Evolutionary conservation across 441 rosid genomes (phyloP), one percentile per base, ranked within the genome.

Genomic region (Eruca vesicaria): DNA sequence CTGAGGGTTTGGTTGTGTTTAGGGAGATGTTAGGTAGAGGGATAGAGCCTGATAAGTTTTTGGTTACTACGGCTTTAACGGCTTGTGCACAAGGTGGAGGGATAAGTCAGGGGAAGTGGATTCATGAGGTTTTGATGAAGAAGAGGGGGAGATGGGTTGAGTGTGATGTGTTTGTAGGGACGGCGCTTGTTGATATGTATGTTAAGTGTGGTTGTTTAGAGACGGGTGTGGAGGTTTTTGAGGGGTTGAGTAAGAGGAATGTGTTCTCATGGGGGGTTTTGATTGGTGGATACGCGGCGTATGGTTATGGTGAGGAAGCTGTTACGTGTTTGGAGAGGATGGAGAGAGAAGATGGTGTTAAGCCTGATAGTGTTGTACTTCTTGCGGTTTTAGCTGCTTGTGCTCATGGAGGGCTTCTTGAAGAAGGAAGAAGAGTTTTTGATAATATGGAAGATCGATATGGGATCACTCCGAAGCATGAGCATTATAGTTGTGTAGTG

Each of bases 131-230:
- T 43, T 3, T 81, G 45, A 81, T 77, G 82, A 83, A 57, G 52
- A 82, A n/a, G n/a, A n/a, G n/a, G n/a, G n/a, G 45, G 26, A 67
- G 48, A 31, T 76, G 68, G 33, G 19, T 82, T 57, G 76, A 69
- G 52, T 53, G 21, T 9, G 90, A 86, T 65, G 79, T 86, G 0
- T 83, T 82, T 77, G 23, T 81, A 3, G 90, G 88, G 8, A 87
- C 90, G 2, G 82, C 90, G 0, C 87, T 87, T 16, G 86, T 86
- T 76, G 88, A 85, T 68, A 84, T 85, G 93, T 84, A 86, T 77
- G 84, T 84, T 8, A 88, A 86, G 63, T 85, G 90, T 80, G 90
- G 92, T 33, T 84, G 81, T 19, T 50, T 88, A 72, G 78, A 82
- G 63, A 68, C 55, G 73, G 90, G 90, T 38, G 9, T 65, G 73